Evolutionary conservation across 2,329 filamentous ascomycete genomes (phyloP), one percentile per base, ranked within the genome.

Genomic region (Fusarium hainanense): DNA sequence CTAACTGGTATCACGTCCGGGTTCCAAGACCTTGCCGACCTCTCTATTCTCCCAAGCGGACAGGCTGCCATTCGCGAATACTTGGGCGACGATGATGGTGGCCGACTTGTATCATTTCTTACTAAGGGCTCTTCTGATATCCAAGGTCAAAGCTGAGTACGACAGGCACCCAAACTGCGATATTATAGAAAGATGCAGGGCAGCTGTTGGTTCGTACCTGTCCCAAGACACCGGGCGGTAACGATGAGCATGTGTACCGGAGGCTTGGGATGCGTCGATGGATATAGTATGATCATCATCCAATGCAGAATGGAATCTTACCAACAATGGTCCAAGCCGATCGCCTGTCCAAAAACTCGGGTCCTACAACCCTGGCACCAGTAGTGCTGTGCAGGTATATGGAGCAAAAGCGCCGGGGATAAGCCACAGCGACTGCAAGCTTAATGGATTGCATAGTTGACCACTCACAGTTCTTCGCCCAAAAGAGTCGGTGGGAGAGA

Each of bases 71-170:
- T 81, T 23, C 57, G 66, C 32, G 69, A 75, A 21, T 69, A 69
- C 28, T 67, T 81, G n/a, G 80, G 79, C 3, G 64, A 71, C 7
- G 49, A 28, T 27, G 78, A 80, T 51, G 76, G 72, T 16, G 46
- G 46, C 5, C 73, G 78, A 12, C 58, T 81, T 27, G 63, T 78
- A 18, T 62, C 70, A 1, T 80, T 80, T 59, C 68, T 80, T 25
- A 63, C 63, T 6, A 60, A 68, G 27, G 76, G 74, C 21, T 72
- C 73, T 14, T 54, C 51, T 16, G 47, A 48, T 14, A n/a, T 47
- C 21, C 55, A 52, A 30, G 32, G 50, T 18, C 25, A 58, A 50
- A n/a, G n/a, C 27, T 25, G 23, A 41, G 11, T 20, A 67, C 27
- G 5, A 30, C 43, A 32, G 16, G 34, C 40, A 56, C 54, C 41